Evolutionary conservation across 2,329 filamentous ascomycete species (phyloP), one percentile per base, ranked within the genome.

Genomic region (Grosmannia huntii): DNA sequence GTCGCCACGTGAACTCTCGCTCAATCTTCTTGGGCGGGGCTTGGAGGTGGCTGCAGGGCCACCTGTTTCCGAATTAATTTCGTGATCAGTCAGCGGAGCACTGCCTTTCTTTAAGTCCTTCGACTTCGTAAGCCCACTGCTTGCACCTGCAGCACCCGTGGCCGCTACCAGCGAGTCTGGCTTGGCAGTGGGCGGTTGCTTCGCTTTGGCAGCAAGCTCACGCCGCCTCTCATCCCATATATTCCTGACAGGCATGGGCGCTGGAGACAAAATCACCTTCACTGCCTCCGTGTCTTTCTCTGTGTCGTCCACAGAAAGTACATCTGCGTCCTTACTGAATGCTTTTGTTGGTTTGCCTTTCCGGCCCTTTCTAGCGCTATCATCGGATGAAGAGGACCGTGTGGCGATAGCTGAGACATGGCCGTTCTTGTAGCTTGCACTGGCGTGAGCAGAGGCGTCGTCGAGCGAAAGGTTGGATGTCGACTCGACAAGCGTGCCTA

Each of bases 211-310:
- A 62, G 78, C 75, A 51, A 77, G 73, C 53, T 83, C 84, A 66
- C 90, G 85, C 65, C 80, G 85, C 58, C 91, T 82, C 71, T 91
- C 83, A 62, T 85, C 81, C 92, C 94, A 99, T 62, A 91, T 76
- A 70, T 99, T 99, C 59, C 96, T 87, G 1, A 83, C 71, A 0
- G 94, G 94, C 50, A 88, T 78, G 33, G 90, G 87, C 21, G 92
- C 92, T 61, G 94, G 89, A 53, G 86, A 85, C 49, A 96, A 76
- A 65, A 86, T 80, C 51, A 82, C 73, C 65, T 85, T 83, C 65
- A 80, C 74, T 16, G 75, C 75, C 61, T 81, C 74, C 60, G 80
- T 78, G 64, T 81, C 81, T 65, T 84, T 81, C 63, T 84, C 83
- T 51, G 79, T 25, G 1, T 68, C 67, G 21, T 75, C 73, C 57